A percentile compares a stretch with the other conserved stretches of the same genome.
phyloP scores from a whole-genome alignment of 768 basidiomycete species.

The Tylopilus rubrobrunneus region DNA sequence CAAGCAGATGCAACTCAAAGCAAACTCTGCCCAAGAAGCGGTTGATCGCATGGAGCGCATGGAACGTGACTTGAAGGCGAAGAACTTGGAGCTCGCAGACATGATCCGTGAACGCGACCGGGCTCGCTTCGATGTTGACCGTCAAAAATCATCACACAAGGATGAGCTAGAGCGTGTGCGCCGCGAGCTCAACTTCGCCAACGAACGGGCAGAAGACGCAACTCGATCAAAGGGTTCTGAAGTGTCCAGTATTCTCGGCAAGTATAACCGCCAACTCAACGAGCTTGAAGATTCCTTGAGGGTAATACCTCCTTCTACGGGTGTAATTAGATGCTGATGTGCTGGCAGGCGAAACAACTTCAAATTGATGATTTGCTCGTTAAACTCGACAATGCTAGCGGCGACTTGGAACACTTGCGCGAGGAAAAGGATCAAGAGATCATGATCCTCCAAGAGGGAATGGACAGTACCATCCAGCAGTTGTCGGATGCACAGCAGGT shows the following conservation, averaged over 20 bases:
- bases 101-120: conserved; percentile 98
- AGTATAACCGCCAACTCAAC: conserved; percentile 93
- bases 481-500: conserved; percentile 86
- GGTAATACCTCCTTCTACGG: conserved; percentile 41
- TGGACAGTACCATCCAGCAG: conserved; percentile 89
- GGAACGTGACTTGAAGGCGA: conserved; percentile 97
- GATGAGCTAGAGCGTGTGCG: conserved; percentile 91
- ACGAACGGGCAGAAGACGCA: conserved; percentile 96
- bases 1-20: conserved; percentile 96
- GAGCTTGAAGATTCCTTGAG: conserved; percentile 96
- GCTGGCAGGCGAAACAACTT: conserved; percentile 79
- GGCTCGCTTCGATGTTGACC: conserved; percentile 91
- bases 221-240: conserved; percentile 90
- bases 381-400: conserved; percentile 71
- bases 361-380: conserved; percentile 90
- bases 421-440: conserved; percentile 99
- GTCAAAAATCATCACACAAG: conserved; percentile 90
- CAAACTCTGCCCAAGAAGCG: conserved; percentile 96
- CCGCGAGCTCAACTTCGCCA: conserved; percentile 90
- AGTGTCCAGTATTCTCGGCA: conserved; percentile 79
- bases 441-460: conserved; percentile 88
- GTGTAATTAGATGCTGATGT: conserved; percentile 10
- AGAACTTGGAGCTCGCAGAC: conserved; percentile 96
- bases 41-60: conserved; percentile 98
- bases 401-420: conserved; percentile 74